A percentile compares a stretch with the other conserved stretches of the same genome.
Evolutionary conservation across 345 rosid species (phyloP).

Genomic region (Brassica incana): DNA sequence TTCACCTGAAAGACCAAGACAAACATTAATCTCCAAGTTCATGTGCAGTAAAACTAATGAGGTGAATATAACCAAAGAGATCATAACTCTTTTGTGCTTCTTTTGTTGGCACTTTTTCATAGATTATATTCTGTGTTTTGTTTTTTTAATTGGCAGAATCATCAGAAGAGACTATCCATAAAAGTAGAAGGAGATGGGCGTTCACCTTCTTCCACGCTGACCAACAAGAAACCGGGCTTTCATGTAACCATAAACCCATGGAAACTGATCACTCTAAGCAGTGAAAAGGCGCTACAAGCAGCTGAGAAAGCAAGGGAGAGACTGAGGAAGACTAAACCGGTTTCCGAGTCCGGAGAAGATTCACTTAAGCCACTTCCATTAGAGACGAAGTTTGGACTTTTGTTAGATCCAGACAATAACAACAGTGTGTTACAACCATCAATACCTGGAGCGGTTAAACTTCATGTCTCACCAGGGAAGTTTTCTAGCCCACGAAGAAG

Average conservation of each 20-base stretch:
- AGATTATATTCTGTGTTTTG: background rate
- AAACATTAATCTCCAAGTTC: slow-evolving; percentile 55
- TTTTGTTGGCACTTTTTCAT: slow-evolving; percentile 11
- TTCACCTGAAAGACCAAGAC: slow-evolving; percentile 67
- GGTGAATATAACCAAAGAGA: slow-evolving; percentile 43
- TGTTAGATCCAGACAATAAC: slow-evolving; percentile 53
- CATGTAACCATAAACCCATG: slow-evolving; percentile 84
- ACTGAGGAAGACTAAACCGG: slow-evolving; percentile 56
- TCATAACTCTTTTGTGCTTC: background rate
- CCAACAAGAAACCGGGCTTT: slow-evolving; percentile 66
- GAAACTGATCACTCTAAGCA: slow-evolving; percentile 76
- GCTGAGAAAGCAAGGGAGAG: slow-evolving; percentile 92
- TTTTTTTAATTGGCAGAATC: slow-evolving; percentile 42
- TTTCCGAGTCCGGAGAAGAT: slow-evolving; percentile 40
- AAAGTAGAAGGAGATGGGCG: slow-evolving; percentile 59
- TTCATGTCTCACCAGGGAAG: slow-evolving; percentile 60
- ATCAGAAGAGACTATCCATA: slow-evolving; percentile 60
- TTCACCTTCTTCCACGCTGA: slow-evolving; percentile 49
- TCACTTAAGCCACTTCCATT: slow-evolving; percentile 72
- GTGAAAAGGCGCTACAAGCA: slow-evolving; percentile 80
- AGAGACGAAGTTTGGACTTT: slow-evolving; percentile 76
- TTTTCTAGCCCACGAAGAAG: slow-evolving; percentile 89
- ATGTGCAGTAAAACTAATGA: slow-evolving; percentile 60
- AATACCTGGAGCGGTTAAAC: slow-evolving; percentile 51
- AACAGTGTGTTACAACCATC: slow-evolving; percentile 44